Base-by-base conservation (phyloP, 2,329 filamentous ascomycete species). In the Botrytis tulipae region DNA sequence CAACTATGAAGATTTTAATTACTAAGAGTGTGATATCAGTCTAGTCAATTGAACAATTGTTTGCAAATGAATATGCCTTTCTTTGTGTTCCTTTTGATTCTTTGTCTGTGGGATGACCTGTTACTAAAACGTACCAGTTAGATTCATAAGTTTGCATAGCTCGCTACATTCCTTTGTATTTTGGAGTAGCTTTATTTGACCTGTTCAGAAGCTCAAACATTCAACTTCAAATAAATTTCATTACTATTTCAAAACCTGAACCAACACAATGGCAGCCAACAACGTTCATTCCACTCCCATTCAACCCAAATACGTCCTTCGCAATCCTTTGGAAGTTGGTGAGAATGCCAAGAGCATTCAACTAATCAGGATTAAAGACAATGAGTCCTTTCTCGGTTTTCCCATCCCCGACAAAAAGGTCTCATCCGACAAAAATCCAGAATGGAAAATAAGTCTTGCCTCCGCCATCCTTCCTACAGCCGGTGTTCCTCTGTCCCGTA, bases 1-100 rank as follows among this genome's bases (percentile, higher is more conserved):
- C 4, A 63, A 84, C 8, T 87, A 84, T 78, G 87, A 88, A 74
- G 85, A 86, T 75, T 88, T 88, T 76, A 85, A 79, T 73, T 81
- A 80, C 72, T 80, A 73, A 73, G 54, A 40, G 22, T 6, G 57
- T 32, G 10, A 37, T 29, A 57, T n/a, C 25, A 51, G 20, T 66
- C 44, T 10, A 68, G 16, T 29, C 25, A 22, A 66, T n/a, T 54
- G 25, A 42, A 72, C 25, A 42, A 72, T 72, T 66, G 46, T 72
- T 72, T 16, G 60, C 46, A 67, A 42, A n/a, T 67, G 59, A 66
- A 72, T 22, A 14, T 35, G 8, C 22, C 3, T 37, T 48, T 54
- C 44, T 67, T 66, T 66, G 35, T 42, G 14, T 29, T 66, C 60
- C 29, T 20, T 42, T 8, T 20, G 2, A 8, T 51, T 16, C 44